Percentiles rank a stretch among this genome's conserved stretches.
Conservation (phyloP, 176 grass and related monocot species). For the Dactylis glomerata region DNA sequence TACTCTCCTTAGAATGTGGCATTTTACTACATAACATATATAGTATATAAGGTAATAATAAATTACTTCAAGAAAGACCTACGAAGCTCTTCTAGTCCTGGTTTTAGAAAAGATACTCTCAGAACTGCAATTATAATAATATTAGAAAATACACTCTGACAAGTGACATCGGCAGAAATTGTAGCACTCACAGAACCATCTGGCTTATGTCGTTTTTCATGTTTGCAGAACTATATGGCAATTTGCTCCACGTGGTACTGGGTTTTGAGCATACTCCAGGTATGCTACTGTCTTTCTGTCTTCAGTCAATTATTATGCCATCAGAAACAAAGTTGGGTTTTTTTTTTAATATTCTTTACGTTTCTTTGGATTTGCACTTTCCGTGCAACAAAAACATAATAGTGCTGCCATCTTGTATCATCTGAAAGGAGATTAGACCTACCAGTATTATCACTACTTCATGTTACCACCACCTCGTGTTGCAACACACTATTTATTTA, state of each 20-base stretch:
- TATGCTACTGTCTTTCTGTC: slow-evolving; percentile 2
- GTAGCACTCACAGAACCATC: not conserved
- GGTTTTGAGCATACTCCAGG: slow-evolving; percentile 72
- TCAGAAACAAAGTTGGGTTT: too few relatives aligned
- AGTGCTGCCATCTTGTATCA: not conserved
- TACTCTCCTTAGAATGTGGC: too few relatives aligned
- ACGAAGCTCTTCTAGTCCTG: too few relatives aligned
- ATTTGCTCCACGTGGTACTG: slow-evolving; percentile 69
- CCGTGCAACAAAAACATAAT: not conserved
- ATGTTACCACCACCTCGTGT: not conserved
- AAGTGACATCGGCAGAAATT: too few relatives aligned
- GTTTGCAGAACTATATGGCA: slow-evolving; percentile 45
- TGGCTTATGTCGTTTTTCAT: not conserved
- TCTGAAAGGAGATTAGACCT: not conserved
- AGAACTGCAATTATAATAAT: too few relatives aligned
- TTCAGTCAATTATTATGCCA: not conserved
- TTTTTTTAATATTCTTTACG: too few relatives aligned
- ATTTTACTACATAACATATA: too few relatives aligned
- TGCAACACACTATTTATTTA: not conserved
- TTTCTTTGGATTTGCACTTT: not conserved
- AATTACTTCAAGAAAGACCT: too few relatives aligned
- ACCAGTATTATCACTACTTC: not conserved
- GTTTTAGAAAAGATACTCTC: too few relatives aligned
- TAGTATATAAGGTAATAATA: too few relatives aligned
- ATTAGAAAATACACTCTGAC: too few relatives aligned